Conservation (phyloP, 306 rosid genomes). For the Malus fusca region DNA sequence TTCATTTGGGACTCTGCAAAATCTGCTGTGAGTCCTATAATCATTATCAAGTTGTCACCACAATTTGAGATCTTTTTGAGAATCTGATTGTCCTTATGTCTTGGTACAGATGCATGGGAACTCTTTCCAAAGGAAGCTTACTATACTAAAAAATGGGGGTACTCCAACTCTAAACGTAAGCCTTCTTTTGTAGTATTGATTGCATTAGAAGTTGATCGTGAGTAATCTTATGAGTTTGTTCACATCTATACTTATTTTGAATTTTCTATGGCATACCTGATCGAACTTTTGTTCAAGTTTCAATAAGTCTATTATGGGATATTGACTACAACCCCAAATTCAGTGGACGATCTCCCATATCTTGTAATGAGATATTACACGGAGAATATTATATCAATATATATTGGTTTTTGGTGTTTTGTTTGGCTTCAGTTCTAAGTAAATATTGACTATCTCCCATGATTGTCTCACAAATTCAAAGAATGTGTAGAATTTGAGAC, state of each 20-base stretch:
- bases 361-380: neutral
- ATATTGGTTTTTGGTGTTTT: neutral
- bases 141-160: conserved; percentile 66
- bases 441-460: neutral
- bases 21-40: conserved; percentile 50
- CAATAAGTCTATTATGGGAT: neutral
- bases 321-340: neutral
- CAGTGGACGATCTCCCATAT: neutral
- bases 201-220: conserved; percentile 6
- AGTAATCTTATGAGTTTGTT: neutral
- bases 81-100: conserved; percentile 16
- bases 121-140: conserved; percentile 89
- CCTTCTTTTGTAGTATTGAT: conserved; percentile 15
- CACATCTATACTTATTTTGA: neutral
- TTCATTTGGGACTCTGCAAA: conserved; percentile 89
- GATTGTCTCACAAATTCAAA: neutral
- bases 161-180: conserved; percentile 61
- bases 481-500: neutral
- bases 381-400: neutral
- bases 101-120: conserved; percentile 82
- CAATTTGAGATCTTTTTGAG: conserved; percentile 9
- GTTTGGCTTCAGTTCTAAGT: neutral
- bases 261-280: neutral
- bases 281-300: neutral
- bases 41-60: neutral